Evolutionary conservation across 192 early-diverging fungal genomes (phyloP).

Genomic region (Coemansia sp.): DNA sequence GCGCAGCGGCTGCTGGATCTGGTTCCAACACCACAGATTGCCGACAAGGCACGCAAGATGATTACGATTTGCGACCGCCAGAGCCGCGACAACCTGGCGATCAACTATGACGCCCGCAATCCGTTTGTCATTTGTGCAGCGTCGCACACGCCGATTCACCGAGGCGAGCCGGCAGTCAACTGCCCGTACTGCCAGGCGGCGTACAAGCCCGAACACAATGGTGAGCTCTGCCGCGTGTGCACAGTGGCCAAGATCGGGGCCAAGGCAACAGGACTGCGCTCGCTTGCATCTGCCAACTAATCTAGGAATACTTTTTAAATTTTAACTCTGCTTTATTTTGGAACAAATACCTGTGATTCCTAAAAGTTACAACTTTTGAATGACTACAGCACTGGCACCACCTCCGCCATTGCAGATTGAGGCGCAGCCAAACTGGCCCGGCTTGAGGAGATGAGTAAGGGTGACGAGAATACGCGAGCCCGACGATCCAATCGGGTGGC

Average conservation of each 20-base stretch:
- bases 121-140: conserved; percentile 86
- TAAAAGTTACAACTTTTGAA: conserved; percentile 56
- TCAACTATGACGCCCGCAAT: conserved; percentile 94
- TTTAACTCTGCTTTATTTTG: no score
- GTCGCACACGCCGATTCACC: conserved; percentile 87
- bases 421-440: conserved; percentile 76
- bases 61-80: conserved; percentile 73
- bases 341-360: conserved; percentile 15
- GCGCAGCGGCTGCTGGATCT: conserved; percentile 88
- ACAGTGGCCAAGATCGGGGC: conserved; percentile 81
- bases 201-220: conserved; percentile 80
- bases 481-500: conserved; percentile 82
- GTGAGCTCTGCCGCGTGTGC: conserved; percentile 81
- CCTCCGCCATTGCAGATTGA: conserved; percentile 83
- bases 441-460: conserved; percentile 74
- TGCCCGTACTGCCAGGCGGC: conserved; percentile 89
- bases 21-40: conserved; percentile 73
- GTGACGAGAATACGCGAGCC: conserved; percentile 75
- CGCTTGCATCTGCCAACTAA: conserved; percentile 22
- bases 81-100: conserved; percentile 71
- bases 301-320: background rate
- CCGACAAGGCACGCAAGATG: conserved; percentile 77
- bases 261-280: conserved; percentile 67
- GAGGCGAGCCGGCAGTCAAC: conserved; percentile 69
- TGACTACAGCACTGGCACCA: conserved; percentile 67